Base-by-base conservation (phyloP, 2,329 filamentous ascomycete genomes). In the Shiraia bambusicola region DNA sequence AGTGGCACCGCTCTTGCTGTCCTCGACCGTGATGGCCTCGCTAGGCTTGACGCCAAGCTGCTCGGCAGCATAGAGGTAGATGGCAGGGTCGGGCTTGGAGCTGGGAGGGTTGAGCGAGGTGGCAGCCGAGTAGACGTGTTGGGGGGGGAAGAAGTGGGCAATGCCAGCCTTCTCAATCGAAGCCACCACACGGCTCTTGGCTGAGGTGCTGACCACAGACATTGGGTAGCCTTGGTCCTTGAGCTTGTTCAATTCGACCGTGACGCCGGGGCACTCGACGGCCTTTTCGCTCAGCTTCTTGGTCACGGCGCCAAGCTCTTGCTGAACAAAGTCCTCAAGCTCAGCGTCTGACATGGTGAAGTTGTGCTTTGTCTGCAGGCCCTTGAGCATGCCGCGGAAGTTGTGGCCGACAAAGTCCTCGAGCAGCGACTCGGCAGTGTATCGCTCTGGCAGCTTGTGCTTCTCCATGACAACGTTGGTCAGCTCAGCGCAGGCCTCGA, bases 351-450 rank as follows among this genome's bases (percentile, higher is more conserved):
- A 58, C 71, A 95, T 80, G 38, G 77, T 72, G 71, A 95, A 92
- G 70, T 78, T 76, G 76, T 88, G 83, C 70, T 87, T 85, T 69
- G 82, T 74, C 70, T 90, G 83, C 47, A 95, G 81, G 47, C 81
- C 82, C 45, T 76, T 71, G 72, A 95, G 84, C 88, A 95, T 95
- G 71, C 88, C 88, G 56, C 89, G 88, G 80, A 95, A 95, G 79
- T 94, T 95, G 69, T 93, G 86, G 59, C 91, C 90, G 58, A 95
- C 88, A 62, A 94, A 95, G 73, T 95, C 87, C 57, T 78, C 75
- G 72, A 95, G 87, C 51, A 95, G 83, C 46, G 82, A 78, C 34
- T 84, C 80, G 62, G 86, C 86, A 3, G 87, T 90, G 76, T 94
- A 95, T 65, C 79, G 81, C 57, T 81, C 76, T 17, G 76, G 63